Evolutionary conservation across 2,329 filamentous ascomycete genomes (phyloP).

Genomic region (Claviceps humidiphila): DNA sequence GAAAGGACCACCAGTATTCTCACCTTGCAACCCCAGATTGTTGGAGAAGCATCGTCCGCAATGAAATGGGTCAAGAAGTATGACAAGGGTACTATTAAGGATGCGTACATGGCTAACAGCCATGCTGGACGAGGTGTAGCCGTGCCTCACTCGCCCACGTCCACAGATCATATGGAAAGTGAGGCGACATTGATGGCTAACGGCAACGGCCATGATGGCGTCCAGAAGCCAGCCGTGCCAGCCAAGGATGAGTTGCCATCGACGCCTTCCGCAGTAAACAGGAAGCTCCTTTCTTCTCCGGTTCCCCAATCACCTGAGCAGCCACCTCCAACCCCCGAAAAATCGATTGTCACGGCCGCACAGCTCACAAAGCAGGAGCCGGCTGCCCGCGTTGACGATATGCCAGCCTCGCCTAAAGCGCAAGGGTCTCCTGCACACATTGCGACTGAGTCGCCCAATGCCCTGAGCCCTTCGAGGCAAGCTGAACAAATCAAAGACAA

Average conservation of each 20-base stretch:
- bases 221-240: constrained; percentile 23
- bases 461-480: constrained; percentile 32
- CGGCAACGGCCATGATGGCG: neutral
- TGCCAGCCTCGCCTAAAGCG: constrained; percentile 14
- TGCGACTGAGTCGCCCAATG: neutral
- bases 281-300: neutral
- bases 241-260: constrained; percentile 21
- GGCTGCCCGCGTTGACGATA: neutral
- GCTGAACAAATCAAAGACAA: constrained; percentile 27
- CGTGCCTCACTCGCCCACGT: constrained; percentile 18
- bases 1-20: constrained; percentile 81
- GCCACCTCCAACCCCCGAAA: neutral
- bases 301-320: neutral
- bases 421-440: neutral
- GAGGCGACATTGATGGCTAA: constrained; percentile 3
- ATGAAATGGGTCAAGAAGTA: constrained; percentile 97
- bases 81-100: constrained; percentile 75
- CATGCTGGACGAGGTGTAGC: constrained; percentile 54
- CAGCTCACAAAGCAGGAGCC: neutral
- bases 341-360: neutral
- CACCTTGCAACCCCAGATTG: constrained; percentile 71
- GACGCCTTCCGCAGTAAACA: constrained; percentile 4
- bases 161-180: constrained; percentile 20
- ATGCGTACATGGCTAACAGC: constrained; percentile 68
- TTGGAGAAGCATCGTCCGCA: constrained; percentile 78